phyloP scores from a whole-genome alignment of 805 yeast genomes.

The Saccharomycopsis oosterbeekiorum region DNA sequence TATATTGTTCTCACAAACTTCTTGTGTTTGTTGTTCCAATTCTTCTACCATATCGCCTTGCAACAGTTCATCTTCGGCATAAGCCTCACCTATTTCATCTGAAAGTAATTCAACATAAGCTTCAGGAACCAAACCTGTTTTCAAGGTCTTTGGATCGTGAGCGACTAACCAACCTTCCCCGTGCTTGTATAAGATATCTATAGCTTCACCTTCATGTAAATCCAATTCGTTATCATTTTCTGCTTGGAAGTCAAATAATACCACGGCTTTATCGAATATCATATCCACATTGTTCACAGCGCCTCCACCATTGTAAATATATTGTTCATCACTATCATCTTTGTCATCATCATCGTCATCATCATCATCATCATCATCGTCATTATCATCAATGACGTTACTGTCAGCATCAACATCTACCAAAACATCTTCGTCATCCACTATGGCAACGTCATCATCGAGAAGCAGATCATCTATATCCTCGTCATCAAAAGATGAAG shows the following conservation, averaged over 20 bases:
- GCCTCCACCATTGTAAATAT: background rate
- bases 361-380: conserved; percentile 14
- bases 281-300: conserved; percentile 18
- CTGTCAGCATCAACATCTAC: background rate
- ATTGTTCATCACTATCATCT: conserved; percentile 16
- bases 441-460: background rate
- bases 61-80: conserved; percentile 9
- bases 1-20: background rate
- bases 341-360: conserved; percentile 1
- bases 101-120: conserved; percentile 63
- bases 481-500: conserved; percentile 7
- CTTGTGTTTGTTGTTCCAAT: background rate
- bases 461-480: conserved; percentile 12
- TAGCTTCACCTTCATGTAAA: conserved; percentile 67
- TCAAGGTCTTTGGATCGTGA: conserved; percentile 58
- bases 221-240: conserved; percentile 90
- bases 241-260: conserved; percentile 80
- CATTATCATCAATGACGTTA: conserved; percentile 8
- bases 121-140: conserved; percentile 90
- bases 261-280: conserved; percentile 51
- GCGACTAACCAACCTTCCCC: conserved; percentile 99
- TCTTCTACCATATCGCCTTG: conserved; percentile 25
- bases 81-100: conserved; percentile 22
- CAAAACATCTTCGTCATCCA: conserved; percentile 16
- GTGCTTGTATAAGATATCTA: conserved; percentile 81